Conservation (phyloP, 2,329 filamentous ascomycete genomes). For the Parafenestella ontariensis region DNA sequence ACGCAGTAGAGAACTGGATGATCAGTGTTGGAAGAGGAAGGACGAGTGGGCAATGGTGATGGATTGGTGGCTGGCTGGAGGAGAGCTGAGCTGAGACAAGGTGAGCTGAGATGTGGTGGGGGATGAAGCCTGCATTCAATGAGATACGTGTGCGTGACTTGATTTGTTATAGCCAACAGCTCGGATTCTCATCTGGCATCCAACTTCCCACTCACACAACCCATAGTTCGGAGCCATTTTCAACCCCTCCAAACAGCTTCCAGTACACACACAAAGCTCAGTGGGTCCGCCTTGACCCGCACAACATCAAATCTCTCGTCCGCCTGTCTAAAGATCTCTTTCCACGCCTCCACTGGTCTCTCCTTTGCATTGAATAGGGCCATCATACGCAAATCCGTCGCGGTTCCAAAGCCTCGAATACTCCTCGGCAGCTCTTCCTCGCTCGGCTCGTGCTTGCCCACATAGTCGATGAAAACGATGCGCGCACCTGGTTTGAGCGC, state of each 20-base stretch:
- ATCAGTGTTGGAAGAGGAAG: background rate
- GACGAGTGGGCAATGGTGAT: background rate
- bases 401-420: conserved; percentile 35
- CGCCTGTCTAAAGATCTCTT: conserved; percentile 53
- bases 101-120: background rate
- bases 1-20: background rate
- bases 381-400: conserved; percentile 60
- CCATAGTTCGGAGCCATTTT: background rate
- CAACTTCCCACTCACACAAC: background rate
- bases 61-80: background rate
- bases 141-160: background rate
- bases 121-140: background rate
- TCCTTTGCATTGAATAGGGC: conserved; percentile 59
- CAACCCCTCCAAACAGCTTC: conserved; percentile 36
- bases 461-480: conserved; percentile 53
- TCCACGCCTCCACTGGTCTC: conserved; percentile 56
- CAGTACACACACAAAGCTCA: conserved; percentile 35
- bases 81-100: background rate
- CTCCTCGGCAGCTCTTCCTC: conserved; percentile 28
- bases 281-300: conserved; percentile 28
- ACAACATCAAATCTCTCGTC: conserved; percentile 56
- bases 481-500: conserved; percentile 63
- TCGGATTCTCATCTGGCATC: background rate
- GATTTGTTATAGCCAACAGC: background rate
- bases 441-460: conserved; percentile 40